Percentiles rank a stretch among this genome's conserved stretches.
phyloP scores from a whole-genome alignment of 805 yeast genomes.

The Kregervanrija delftensis region DNA sequence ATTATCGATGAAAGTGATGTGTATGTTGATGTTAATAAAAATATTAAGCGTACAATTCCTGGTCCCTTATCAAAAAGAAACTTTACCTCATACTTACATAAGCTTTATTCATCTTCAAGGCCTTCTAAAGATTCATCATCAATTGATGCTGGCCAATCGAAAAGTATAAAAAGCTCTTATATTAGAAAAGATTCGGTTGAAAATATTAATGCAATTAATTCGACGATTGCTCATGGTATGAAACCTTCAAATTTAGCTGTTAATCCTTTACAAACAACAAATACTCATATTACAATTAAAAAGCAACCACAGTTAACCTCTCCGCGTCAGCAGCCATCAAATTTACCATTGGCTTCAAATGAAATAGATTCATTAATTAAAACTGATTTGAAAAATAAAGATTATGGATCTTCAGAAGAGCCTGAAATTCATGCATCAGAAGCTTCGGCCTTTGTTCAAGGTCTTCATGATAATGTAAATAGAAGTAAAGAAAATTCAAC shows the following conservation, averaged over 20 bases:
- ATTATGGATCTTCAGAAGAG: conserved; percentile 12
- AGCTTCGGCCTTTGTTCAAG: conserved; percentile 32
- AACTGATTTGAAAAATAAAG: neutral
- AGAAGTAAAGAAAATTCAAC: conserved; percentile 9
- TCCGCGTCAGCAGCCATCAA: neutral
- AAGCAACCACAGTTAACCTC: conserved; percentile 35
- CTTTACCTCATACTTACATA: conserved; percentile 61
- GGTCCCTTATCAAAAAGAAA: conserved; percentile 70
- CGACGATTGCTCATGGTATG: conserved; percentile 23
- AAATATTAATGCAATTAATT: conserved; percentile 4
- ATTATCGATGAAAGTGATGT: conserved; percentile 96
- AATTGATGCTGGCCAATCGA: neutral
- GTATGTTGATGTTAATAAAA: conserved; percentile 81
- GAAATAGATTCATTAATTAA: neutral
- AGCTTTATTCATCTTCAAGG: conserved; percentile 34
- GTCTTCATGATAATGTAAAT: conserved; percentile 27
- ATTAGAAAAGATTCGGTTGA: neutral
- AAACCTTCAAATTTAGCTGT: conserved; percentile 62
- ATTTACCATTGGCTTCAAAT: neutral
- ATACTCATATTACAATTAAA: conserved; percentile 63
- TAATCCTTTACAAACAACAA: conserved; percentile 61
- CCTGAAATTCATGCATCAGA: conserved; percentile 37
- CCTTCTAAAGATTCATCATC: conserved; percentile 7
- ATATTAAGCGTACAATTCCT: conserved; percentile 70
- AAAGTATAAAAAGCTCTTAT: conserved; percentile 1